Conservation (phyloP, 2,329 filamentous ascomycete genomes). For the Alternaria tenuissima region DNA sequence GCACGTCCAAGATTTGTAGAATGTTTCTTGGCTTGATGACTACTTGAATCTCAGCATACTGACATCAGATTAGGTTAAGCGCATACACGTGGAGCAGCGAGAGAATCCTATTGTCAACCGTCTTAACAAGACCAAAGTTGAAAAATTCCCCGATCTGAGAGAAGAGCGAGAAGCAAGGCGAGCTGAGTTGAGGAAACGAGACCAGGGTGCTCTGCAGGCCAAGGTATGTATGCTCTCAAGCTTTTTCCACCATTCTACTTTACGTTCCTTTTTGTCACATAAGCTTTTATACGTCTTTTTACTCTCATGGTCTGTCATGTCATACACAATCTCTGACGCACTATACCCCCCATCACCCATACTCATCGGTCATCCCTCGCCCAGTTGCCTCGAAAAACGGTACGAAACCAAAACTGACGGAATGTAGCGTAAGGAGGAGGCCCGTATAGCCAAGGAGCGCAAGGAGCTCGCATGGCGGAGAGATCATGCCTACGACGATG, state of each 20-base stretch:
- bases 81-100: conserved; percentile 78
- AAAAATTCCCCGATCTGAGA: conserved; percentile 83
- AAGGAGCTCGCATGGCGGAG: conserved; percentile 93
- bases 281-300: neutral
- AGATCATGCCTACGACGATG: conserved; percentile 96
- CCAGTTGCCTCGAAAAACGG: neutral
- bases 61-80: conserved; percentile 68
- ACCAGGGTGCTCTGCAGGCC: conserved; percentile 68
- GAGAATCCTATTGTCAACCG: conserved; percentile 94
- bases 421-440: conserved; percentile 77
- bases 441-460: conserved; percentile 75
- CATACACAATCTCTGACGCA: neutral
- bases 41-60: neutral
- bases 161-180: conserved; percentile 82
- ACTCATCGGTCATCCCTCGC: neutral
- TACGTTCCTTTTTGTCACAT: neutral
- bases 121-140: conserved; percentile 95
- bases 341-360: neutral
- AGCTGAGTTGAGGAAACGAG: conserved; percentile 74
- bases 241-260: neutral
- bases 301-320: neutral
- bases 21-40: neutral
- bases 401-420: conserved; percentile 15
- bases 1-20: neutral
- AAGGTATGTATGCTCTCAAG: conserved; percentile 60